Evolutionary conservation across 2,329 filamentous ascomycete species (phyloP), one percentile per base, ranked within the genome.

Genomic region (Coccinonectria pachysandricola): DNA sequence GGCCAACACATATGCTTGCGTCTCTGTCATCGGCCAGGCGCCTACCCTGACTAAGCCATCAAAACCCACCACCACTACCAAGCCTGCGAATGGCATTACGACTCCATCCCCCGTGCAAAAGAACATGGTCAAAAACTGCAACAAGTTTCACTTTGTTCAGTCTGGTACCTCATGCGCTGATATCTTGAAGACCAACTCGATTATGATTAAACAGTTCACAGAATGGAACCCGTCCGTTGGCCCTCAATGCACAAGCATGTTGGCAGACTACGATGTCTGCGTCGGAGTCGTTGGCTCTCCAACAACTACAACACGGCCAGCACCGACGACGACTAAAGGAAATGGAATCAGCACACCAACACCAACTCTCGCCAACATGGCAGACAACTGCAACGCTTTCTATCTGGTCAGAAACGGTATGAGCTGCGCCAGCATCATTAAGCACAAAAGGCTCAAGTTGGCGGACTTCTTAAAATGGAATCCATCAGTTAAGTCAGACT

Each of bases 71-170:
- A 24, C 23, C 9, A 25, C 35, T 7, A 30, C 22, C 5, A 11
- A 10, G 6, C 21, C 34, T 2, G 14, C 18, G 8, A 37, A 36
- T 17, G 41, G 37, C 2, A 40, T 49, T 24, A 21, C 36, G 3
- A 52, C 48, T 9, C 51, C 52, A 0, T 36, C 37, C 11, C 47
- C 51, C 6, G 45, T 33, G 9, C 48, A 53, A 27, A 25, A 42
- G 3, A 42, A 43, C 23, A 49, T 54, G 34, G 35, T 40, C 8
- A 24, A 29, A n/a, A 48, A 48, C 36, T 52, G 49, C 19, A 39
- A 50, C 20, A 45, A 35, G 20, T 53, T 49, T 29, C 34, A 50
- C 29, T 18, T 36, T 1, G 44, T 50, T 6, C 29, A 37, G 14
- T 20, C 21, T 1, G 41, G 38, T 2, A 40, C 50, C 19, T 30